A percentile compares a stretch with the other conserved stretches of the same genome.
Conservation (phyloP, 1,284 basidiomycete species). For the Sporisorium exsertum region DNA sequence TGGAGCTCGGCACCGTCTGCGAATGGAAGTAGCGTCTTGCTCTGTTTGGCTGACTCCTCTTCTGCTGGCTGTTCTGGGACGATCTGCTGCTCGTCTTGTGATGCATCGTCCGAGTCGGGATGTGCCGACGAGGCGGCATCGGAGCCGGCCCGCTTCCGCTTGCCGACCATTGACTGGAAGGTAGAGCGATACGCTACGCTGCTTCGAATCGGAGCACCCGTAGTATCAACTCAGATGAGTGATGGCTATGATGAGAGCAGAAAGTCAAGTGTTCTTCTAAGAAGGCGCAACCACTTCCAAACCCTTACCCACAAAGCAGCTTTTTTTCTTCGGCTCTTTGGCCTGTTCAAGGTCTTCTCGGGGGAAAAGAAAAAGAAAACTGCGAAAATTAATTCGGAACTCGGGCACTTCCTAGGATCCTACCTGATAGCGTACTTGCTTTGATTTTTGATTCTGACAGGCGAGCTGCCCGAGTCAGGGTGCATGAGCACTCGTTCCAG, state of each 20-base stretch:
- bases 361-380: constrained; percentile 4
- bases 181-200: background rate
- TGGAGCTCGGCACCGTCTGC: constrained; percentile 33
- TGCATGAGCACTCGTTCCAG: background rate
- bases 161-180: constrained; percentile 27
- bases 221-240: constrained; percentile 1
- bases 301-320: background rate
- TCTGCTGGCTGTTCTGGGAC: constrained; percentile 5
- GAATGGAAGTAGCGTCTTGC: constrained; percentile 30
- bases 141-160: constrained; percentile 38
- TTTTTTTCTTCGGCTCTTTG: background rate
- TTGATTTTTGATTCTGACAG: too few relatives aligned
- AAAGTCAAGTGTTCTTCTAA: background rate
- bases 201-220: background rate
- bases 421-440: too few relatives aligned
- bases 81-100: constrained; percentile 20
- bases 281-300: background rate
- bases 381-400: background rate
- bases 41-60: constrained; percentile 5
- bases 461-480: background rate
- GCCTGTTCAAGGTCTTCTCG: background rate
- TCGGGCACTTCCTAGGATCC: background rate
- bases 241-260: constrained; percentile 8
- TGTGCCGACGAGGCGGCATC: constrained; percentile 30
- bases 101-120: constrained; percentile 23